Evolutionary conservation across 2,329 filamentous ascomycete genomes (phyloP).

Genomic region (Aspergillus proliferans): DNA sequence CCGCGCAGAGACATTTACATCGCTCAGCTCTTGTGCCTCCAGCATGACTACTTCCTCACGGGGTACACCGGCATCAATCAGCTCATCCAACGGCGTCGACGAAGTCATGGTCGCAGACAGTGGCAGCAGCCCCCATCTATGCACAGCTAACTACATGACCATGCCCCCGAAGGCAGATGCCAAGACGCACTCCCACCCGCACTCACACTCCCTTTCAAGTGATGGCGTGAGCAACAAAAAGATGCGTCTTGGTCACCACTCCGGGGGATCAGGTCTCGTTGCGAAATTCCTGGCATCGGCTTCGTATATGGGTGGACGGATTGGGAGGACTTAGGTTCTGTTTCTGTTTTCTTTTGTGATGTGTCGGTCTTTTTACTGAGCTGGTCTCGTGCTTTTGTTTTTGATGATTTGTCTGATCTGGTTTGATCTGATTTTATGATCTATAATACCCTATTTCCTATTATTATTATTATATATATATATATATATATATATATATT

Average conservation of each 20-base stretch:
- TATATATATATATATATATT: no score
- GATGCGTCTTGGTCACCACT: constrained; percentile 27
- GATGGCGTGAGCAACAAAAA: constrained; percentile 27
- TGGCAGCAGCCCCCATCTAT: constrained; percentile 27
- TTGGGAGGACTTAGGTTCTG: constrained; percentile 15
- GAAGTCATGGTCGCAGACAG: constrained; percentile 31
- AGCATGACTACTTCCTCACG: constrained; percentile 39
- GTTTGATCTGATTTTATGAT: not conserved
- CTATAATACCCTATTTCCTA: not conserved
- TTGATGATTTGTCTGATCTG: not conserved
- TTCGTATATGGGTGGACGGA: constrained; percentile 36
- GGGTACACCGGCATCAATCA: constrained; percentile 39
- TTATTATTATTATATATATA: no score
- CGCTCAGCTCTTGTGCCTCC: constrained; percentile 39
- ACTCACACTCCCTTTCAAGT: no score
- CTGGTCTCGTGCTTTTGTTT: constrained; percentile 3
- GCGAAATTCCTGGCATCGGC: constrained; percentile 40
- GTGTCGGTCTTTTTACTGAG: constrained; percentile 15
- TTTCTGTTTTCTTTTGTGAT: not conserved
- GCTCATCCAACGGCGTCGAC: constrained; percentile 29
- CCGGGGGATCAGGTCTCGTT: constrained; percentile 33
- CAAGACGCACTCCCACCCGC: no score
- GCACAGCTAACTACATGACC: constrained; percentile 19
- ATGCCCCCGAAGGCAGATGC: no score
- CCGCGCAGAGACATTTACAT: constrained; percentile 35